phyloP scores from a whole-genome alignment of 2,329 filamentous ascomycete species.

The Didymella pomorum region DNA sequence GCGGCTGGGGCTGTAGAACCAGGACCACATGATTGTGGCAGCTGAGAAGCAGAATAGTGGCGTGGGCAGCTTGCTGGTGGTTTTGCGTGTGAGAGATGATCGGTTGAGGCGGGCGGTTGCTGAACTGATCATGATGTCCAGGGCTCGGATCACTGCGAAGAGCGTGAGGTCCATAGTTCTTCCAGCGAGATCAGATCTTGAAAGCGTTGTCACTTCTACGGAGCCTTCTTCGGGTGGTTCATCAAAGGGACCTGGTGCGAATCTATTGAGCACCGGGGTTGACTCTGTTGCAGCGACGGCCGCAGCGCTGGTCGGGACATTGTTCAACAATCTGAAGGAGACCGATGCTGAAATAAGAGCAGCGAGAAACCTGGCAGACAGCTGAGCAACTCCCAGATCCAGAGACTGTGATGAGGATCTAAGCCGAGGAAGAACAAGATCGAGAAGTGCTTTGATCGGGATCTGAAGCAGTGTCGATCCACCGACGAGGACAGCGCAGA shows the following conservation, averaged over 20 bases:
- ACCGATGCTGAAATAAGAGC: slow-evolving; percentile 59
- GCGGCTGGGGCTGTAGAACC: slow-evolving; percentile 77
- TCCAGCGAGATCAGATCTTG: slow-evolving; percentile 62
- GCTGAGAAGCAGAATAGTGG: slow-evolving; percentile 75
- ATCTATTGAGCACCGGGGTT: slow-evolving; percentile 18
- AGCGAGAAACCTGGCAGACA: slow-evolving; percentile 53
- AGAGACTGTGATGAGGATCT: slow-evolving; percentile 22
- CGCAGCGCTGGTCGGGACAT: slow-evolving; percentile 32
- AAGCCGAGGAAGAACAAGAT: slow-evolving; percentile 13
- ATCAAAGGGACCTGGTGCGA: slow-evolving; percentile 34
- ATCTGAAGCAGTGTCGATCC: slow-evolving; percentile 58
- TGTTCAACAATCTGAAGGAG: slow-evolving; percentile 60
- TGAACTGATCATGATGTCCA: slow-evolving; percentile 68
- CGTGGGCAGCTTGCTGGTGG: slow-evolving; percentile 66
- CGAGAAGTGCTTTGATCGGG: slow-evolving; percentile 37
- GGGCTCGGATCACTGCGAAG: slow-evolving; percentile 75
- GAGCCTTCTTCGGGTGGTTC: slow-evolving; percentile 35
- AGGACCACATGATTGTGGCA: slow-evolving; percentile 86
- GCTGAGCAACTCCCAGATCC: slow-evolving; percentile 1
- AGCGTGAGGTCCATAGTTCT: slow-evolving; percentile 83
- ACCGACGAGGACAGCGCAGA: slow-evolving; percentile 61
- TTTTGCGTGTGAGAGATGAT: slow-evolving; percentile 2
- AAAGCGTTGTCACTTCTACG: slow-evolving; percentile 19
- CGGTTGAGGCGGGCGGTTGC: slow-evolving; percentile 1
- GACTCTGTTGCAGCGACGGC: not conserved